These are phyloP conservation scores for Phytophthora quininea DNA, from an alignment of 352 stramenopile species.

Conservation along the genomic window DNA sequence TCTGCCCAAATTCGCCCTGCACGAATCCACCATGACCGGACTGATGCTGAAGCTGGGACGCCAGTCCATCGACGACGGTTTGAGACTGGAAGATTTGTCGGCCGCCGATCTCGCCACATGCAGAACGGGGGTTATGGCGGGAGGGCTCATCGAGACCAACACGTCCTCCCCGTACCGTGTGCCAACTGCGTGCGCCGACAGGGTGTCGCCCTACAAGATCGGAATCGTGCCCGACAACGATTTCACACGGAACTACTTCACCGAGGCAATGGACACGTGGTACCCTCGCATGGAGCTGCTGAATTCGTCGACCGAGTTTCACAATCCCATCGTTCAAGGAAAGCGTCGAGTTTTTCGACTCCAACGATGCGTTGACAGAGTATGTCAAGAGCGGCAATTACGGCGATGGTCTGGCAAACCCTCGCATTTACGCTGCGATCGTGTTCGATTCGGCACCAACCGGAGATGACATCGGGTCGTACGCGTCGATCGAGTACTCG, in stretches of 20 bases:
- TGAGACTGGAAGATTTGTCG: conserved; percentile 48
- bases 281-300: conserved; percentile 56
- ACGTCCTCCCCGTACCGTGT: conserved; percentile 36
- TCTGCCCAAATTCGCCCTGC: conserved; percentile 50
- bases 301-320: conserved; percentile 20
- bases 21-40: conserved; percentile 62
- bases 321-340: conserved; percentile 52
- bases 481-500: conserved; percentile 60
- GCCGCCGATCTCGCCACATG: conserved; percentile 30
- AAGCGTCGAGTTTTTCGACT: conserved; percentile 57
- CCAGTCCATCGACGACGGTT: conserved; percentile 42
- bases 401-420: conserved; percentile 40
- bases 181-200: conserved; percentile 34
- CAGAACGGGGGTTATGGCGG: conserved; percentile 28
- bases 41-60: conserved; percentile 52
- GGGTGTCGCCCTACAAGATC: conserved; percentile 63
- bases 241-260: conserved; percentile 67
- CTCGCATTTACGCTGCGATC: conserved; percentile 58
- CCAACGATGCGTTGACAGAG: conserved; percentile 40
- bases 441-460: conserved; percentile 52
- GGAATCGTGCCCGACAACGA: conserved; percentile 49
- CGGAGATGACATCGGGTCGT: conserved; percentile 40
- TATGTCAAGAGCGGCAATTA: conserved; percentile 56
- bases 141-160: conserved; percentile 43
- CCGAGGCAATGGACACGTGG: conserved; percentile 49